Evolutionary conservation across 352 stramenopile genomes (phyloP).

Genomic region (Thraustochytrium sp.): DNA sequence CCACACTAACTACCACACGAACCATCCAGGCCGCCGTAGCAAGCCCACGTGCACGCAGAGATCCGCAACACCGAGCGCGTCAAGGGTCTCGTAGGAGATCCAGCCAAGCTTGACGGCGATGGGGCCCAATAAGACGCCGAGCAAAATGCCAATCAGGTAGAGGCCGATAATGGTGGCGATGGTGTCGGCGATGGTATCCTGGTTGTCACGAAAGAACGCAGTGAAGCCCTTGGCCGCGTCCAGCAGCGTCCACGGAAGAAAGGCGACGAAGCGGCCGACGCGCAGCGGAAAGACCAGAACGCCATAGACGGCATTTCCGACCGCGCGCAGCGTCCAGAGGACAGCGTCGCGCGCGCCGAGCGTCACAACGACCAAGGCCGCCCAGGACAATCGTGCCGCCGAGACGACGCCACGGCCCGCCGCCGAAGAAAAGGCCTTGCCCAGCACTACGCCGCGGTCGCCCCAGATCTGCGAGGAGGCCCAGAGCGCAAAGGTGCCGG

Average conservation of each 20-base stretch:
- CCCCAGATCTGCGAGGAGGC: conserved; percentile 3
- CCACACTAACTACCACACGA: neutral
- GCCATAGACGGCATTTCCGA: neutral
- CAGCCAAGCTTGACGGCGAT: conserved; percentile 29
- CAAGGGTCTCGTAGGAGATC: conserved; percentile 27
- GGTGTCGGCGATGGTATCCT: conserved; percentile 18
- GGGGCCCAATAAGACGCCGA: conserved; percentile 16
- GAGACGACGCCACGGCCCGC: neutral
- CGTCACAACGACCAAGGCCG: neutral
- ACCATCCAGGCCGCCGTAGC: neutral
- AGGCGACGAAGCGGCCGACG: neutral
- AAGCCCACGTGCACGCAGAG: conserved; percentile 15
- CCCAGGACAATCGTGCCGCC: neutral
- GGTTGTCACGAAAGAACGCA: conserved; percentile 10
- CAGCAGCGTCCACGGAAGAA: conserved; percentile 1
- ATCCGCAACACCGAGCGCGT: conserved; percentile 12
- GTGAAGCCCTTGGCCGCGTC: neutral
- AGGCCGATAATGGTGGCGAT: conserved; percentile 29
- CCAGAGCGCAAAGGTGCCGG: neutral
- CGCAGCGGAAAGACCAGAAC: neutral
- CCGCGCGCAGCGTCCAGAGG: neutral
- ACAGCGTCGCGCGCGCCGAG: neutral
- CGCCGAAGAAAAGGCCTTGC: neutral
- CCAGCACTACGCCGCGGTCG: neutral
- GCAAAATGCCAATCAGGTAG: neutral